Evolutionary conservation across 345 rosid genomes (phyloP).

Genomic region (Arabidopsis arenosa): DNA sequence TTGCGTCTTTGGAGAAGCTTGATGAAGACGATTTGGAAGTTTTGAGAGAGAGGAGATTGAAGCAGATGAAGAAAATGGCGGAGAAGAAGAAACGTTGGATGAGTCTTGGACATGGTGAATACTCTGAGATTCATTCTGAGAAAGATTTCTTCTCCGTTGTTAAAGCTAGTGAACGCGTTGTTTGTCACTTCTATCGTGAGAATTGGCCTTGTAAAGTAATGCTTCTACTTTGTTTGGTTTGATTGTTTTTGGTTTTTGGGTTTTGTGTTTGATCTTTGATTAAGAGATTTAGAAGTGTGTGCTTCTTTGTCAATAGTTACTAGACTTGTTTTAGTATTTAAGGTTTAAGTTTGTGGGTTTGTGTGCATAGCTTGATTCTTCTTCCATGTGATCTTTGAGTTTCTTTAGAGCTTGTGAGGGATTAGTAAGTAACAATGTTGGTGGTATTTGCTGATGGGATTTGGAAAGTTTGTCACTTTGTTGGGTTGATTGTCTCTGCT

Average conservation of each 20-base stretch:
- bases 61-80: conserved; percentile 95
- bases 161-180: conserved; percentile 95
- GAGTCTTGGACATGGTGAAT: conserved; percentile 89
- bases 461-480: neutral
- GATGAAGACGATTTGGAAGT: conserved; percentile 85
- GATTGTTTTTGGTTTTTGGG: neutral
- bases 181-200: conserved; percentile 93
- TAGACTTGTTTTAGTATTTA: neutral
- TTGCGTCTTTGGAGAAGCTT: conserved; percentile 73
- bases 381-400: neutral
- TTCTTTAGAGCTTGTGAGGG: neutral
- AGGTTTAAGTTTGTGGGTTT: neutral
- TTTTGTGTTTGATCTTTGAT: neutral
- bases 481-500: neutral
- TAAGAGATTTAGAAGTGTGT: no score
- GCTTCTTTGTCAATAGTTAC: neutral
- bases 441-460: neutral
- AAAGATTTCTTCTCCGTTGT: conserved; percentile 86
- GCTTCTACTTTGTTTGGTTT: no score
- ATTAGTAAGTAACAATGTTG: neutral
- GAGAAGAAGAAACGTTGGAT: conserved; percentile 95
- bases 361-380: neutral
- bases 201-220: conserved; percentile 96
- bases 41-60: conserved; percentile 79
- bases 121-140: conserved; percentile 81